Conservation (phyloP, 2,329 filamentous ascomycete genomes). For the Hypoxylon sp. region DNA sequence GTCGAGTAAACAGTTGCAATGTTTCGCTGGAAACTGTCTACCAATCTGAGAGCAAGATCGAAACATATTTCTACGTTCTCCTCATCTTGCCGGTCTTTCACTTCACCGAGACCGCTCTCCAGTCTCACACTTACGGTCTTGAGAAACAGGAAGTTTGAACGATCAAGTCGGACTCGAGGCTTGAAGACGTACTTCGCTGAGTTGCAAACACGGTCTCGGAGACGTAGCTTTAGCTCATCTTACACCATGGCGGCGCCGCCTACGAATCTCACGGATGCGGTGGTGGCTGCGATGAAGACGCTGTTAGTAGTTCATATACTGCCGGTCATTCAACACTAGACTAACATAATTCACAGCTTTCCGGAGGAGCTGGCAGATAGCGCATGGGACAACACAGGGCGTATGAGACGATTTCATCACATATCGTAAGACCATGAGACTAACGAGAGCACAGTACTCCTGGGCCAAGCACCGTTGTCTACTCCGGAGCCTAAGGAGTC, state of each 20-base stretch:
- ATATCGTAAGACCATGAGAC: background rate
- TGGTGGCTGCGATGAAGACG: conserved; percentile 82
- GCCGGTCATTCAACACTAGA: background rate
- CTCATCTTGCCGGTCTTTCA: background rate
- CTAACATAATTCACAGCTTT: conserved; percentile 68
- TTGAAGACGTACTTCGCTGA: background rate
- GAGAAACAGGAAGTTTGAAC: background rate
- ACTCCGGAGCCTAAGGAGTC: conserved; percentile 63
- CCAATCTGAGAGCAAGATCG: conserved; percentile 13
- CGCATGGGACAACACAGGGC: conserved; percentile 95
- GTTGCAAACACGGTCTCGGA: background rate
- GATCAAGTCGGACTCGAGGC: background rate
- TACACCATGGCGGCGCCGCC: conserved; percentile 43
- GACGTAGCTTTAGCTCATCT: conserved; percentile 22
- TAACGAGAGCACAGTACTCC: conserved; percentile 56
- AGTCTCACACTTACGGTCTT: conserved; percentile 1
- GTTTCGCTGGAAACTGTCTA: conserved; percentile 19
- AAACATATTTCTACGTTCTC: conserved; percentile 11
- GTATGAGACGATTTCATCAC: conserved; percentile 37
- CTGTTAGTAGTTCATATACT: conserved; percentile 69
- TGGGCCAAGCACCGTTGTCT: conserved; percentile 59
- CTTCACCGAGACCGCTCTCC: background rate
- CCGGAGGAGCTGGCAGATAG: conserved; percentile 89
- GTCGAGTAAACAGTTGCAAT: conserved; percentile 8
- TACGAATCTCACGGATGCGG: conserved; percentile 62